Evolutionary conservation across 495 filamentous ascomycete genomes (phyloP), one percentile per base, ranked within the genome.

Genomic region (Cudoniella acicularis): DNA sequence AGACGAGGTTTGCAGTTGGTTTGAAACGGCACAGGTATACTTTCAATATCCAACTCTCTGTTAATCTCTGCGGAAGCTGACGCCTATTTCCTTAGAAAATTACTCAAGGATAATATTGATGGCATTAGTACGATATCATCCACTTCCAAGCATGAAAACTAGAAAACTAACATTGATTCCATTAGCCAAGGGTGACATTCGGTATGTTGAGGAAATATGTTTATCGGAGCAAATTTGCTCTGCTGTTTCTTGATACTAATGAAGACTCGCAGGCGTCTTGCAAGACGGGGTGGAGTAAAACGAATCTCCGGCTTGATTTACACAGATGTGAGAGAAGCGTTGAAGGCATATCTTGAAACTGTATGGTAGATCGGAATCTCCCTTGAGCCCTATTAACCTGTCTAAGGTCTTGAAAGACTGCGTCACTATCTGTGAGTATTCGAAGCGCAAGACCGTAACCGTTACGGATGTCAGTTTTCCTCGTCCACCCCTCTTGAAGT

Each of bases 261-360:
- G 10, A 21, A 13, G 10, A 43, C 4, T 52, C 40, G 17, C 52
- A 92, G 89, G 48, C 88, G 90, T 53, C 75, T 95, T 2, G 90
- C 90, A 3, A 82, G 90, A 1, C 83, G 90, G 17, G 90, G 90
- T 2, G 90, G 90, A 0, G 82, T 94, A 3, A 88, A 89, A 61
- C 74, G 90, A 0, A 91, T 95, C 17, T 87, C 83, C 0, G 77
- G 63, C 0, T 59, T 51, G 0, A 86, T 96, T n/a, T 96, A 96
- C 66, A 79, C 90, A 0, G 87, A 91, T 0, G 72, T 81, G 0
- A 77, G 91, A 0, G 17, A 17, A 0, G 82, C 75, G 0, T 25
- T 95, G 1, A 84, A 80, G 26, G 60, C 65, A 0, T 74, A 78
- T 1, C 67, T 92, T 0, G 64, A 75, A n/a, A 59, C 72, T 25